A percentile compares a stretch with the other conserved stretches of the same genome.
phyloP scores from a whole-genome alignment of 805 yeast species.

The Metschnikowia continentalis region DNA sequence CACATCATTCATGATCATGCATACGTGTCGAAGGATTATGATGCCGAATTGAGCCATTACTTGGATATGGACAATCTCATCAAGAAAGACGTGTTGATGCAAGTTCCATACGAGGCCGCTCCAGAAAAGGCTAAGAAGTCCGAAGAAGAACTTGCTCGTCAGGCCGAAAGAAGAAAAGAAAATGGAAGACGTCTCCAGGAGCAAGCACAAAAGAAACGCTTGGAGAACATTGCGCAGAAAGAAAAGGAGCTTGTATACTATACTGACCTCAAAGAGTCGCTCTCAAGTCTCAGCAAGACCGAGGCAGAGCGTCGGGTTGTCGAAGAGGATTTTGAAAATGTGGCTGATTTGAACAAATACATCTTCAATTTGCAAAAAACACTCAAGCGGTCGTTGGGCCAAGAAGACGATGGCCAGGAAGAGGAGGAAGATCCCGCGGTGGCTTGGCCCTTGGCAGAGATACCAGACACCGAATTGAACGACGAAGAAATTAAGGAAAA shows the following conservation, averaged over 20 bases:
- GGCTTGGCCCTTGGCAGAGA: conserved; percentile 65
- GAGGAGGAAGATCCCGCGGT: conserved; percentile 47
- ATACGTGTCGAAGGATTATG: conserved; percentile 68
- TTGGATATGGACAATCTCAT: conserved; percentile 64
- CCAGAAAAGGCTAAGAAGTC: conserved; percentile 58
- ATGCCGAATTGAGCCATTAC: conserved; percentile 52
- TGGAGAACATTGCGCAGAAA: conserved; percentile 74
- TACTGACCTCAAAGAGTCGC: conserved; percentile 49
- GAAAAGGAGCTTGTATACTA: conserved; percentile 78
- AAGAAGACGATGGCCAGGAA: conserved; percentile 56
- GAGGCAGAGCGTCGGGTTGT: conserved; percentile 53
- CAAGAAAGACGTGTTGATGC: conserved; percentile 67
- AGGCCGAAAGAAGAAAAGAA: conserved; percentile 76
- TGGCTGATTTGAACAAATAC: conserved; percentile 66
- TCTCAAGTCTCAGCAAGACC: conserved; percentile 48
- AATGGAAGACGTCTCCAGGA: conserved; percentile 87
- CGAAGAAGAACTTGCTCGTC: conserved; percentile 68
- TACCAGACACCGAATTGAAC: conserved; percentile 77
- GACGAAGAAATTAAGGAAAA: conserved; percentile 85
- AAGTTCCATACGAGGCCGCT: conserved; percentile 67
- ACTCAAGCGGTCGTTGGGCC: conserved; percentile 60
- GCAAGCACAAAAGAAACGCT: conserved; percentile 81
- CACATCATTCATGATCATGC: conserved; percentile 71
- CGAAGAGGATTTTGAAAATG: conserved; percentile 75
- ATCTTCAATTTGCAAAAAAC: conserved; percentile 61